Percentiles rank a stretch among this genome's conserved stretches.
Evolutionary conservation across 1,139 yeast species (phyloP).

Genomic region (Yamadazyma diddensiae): DNA sequence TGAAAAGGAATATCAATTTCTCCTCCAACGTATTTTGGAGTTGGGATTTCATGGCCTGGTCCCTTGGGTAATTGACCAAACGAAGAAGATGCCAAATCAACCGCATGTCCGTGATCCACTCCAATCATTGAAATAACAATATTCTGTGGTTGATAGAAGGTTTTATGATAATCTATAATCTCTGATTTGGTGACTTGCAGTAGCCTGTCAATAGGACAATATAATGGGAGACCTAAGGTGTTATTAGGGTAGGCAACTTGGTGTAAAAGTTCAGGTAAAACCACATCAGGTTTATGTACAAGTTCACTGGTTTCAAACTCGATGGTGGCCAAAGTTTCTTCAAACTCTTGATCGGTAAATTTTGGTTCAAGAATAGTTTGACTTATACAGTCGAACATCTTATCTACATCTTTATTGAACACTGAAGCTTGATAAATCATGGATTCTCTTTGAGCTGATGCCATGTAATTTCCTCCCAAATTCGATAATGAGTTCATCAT

Average conservation of each 20-base stretch:
- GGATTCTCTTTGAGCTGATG: constrained; percentile 89
- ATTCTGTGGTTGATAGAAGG: constrained; percentile 76
- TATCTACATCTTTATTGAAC: constrained; percentile 80
- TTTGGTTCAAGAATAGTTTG: constrained; percentile 76
- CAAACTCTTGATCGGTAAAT: constrained; percentile 66
- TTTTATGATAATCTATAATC: constrained; percentile 59
- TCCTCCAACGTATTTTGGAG: constrained; percentile 75
- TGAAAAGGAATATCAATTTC: constrained; percentile 65
- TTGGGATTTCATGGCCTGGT: constrained; percentile 8
- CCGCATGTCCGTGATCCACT: constrained; percentile 67
- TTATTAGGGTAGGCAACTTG: constrained; percentile 70
- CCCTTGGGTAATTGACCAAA: constrained; percentile 34
- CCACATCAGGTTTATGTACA: constrained; percentile 78
- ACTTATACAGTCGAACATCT: constrained; percentile 75
- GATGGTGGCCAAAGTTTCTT: constrained; percentile 72
- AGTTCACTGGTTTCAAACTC: constrained; percentile 81
- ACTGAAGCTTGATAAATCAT: constrained; percentile 94
- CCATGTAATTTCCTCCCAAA: constrained; percentile 92
- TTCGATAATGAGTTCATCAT: constrained; percentile 76
- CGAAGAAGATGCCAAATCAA: constrained; percentile 57
- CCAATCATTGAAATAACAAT: constrained; percentile 89
- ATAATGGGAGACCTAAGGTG: constrained; percentile 82
- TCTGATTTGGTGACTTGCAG: constrained; percentile 51
- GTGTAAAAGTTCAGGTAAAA: constrained; percentile 85
- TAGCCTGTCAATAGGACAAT: constrained; percentile 74